These are phyloP conservation scores for Alternaria brassicae DNA, from an alignment of 2,329 filamentous ascomycete species.

Conservation along the genomic window DNA sequence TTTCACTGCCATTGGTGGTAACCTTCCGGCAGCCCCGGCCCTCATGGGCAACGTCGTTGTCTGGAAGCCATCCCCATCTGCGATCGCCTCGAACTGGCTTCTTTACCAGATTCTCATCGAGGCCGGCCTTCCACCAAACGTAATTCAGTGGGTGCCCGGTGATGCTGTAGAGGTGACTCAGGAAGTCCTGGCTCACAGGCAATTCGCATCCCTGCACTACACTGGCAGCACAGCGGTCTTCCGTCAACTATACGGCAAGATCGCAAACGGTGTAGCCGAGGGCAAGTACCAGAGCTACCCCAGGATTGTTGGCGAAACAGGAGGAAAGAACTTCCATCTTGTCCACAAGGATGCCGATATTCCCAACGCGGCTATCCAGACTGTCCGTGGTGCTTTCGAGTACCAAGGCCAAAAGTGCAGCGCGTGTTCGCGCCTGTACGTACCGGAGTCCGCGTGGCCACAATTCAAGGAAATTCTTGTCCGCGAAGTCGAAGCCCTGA, in stretches of 20 bases:
- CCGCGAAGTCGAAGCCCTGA: constrained; percentile 72
- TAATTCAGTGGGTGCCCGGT: constrained; percentile 93
- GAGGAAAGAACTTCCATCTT: constrained; percentile 93
- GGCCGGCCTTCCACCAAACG: constrained; percentile 85
- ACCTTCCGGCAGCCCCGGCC: constrained; percentile 81
- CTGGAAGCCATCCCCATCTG: constrained; percentile 93
- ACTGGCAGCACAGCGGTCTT: constrained; percentile 93
- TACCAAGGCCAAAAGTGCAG: constrained; percentile 93
- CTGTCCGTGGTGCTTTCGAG: constrained; percentile 86
- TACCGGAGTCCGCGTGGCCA: constrained; percentile 76
- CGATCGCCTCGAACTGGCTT: constrained; percentile 90
- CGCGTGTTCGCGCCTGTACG: constrained; percentile 80
- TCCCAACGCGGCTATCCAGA: constrained; percentile 79
- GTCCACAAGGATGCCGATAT: constrained; percentile 80
- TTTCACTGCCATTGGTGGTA: constrained; percentile 93
- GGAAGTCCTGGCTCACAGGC: constrained; percentile 74
- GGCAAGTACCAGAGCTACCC: constrained; percentile 86
- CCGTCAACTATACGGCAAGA: constrained; percentile 85
- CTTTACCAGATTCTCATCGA: constrained; percentile 90
- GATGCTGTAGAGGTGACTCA: constrained; percentile 85
- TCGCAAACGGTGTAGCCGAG: constrained; percentile 80
- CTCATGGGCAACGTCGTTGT: constrained; percentile 93
- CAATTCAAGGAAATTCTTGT: constrained; percentile 72
- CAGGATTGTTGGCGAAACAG: constrained; percentile 87
- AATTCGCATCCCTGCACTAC: constrained; percentile 93